Percentiles rank a stretch among this genome's conserved stretches.
Evolutionary conservation across 768 basidiomycete species (phyloP).

Genomic region (Kondoa subrosea): DNA sequence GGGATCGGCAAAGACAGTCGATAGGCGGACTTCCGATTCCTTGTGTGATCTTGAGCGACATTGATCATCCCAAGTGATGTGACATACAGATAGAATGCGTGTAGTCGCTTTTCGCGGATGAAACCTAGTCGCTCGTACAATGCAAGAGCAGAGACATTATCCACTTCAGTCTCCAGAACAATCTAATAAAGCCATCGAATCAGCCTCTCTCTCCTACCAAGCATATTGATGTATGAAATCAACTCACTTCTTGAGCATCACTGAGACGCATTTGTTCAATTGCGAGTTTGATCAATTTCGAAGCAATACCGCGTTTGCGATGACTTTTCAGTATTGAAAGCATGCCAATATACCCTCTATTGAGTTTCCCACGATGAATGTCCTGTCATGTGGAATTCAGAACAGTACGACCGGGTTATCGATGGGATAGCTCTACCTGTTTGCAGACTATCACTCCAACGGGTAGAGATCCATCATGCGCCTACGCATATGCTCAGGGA

Average conservation of each 20-base stretch:
- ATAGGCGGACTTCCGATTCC: conserved; percentile 31
- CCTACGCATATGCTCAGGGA: conserved; percentile 10
- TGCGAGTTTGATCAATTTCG: conserved; percentile 62
- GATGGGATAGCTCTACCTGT: conserved; percentile 30
- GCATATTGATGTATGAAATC: neutral
- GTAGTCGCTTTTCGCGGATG: conserved; percentile 82
- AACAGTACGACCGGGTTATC: neutral
- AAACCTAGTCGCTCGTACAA: conserved; percentile 87
- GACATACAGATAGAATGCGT: conserved; percentile 89
- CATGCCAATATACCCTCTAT: conserved; percentile 97
- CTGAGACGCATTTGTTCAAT: conserved; percentile 65
- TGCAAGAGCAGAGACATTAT: conserved; percentile 71
- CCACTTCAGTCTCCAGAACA: conserved; percentile 87
- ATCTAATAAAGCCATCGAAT: conserved; percentile 40
- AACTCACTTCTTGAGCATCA: conserved; percentile 64
- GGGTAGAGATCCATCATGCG: conserved; percentile 16
- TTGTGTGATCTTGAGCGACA: conserved; percentile 43
- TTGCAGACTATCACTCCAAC: conserved; percentile 94
- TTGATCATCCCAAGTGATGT: no score
- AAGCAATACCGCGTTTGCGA: conserved; percentile 82
- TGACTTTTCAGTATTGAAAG: conserved; percentile 68
- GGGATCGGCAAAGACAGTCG: conserved; percentile 14
- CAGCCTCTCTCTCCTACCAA: conserved; percentile 7
- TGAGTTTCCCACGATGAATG: conserved; percentile 51
- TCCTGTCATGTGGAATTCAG: conserved; percentile 47